Conservation (phyloP, 1,284 basidiomycete genomes). For the Irpex lacteus region DNA sequence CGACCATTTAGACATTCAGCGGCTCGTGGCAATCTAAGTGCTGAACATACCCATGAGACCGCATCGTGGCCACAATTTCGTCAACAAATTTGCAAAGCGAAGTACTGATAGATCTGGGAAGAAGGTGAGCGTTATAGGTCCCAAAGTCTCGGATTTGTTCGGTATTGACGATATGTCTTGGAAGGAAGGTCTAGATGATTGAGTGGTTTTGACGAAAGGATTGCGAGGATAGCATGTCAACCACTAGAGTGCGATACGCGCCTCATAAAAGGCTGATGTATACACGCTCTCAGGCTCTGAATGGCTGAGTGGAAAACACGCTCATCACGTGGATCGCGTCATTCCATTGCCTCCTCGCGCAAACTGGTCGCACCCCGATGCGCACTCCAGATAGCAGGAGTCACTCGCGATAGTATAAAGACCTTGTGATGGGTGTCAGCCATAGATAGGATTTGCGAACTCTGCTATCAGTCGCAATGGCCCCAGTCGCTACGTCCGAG, state of each 20-base stretch:
- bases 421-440: not conserved
- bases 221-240: not conserved
- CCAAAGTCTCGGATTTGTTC: not conserved
- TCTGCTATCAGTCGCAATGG: slow-evolving; percentile 31
- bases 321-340: slow-evolving; percentile 20
- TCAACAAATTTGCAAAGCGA: not conserved
- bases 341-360: slow-evolving; percentile 18
- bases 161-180: not conserved
- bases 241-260: not conserved
- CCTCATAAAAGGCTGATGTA: not conserved
- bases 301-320: not conserved
- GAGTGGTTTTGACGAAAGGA: not conserved
- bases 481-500: slow-evolving; percentile 41
- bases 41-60: not conserved
- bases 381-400: not conserved
- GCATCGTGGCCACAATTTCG: not conserved
- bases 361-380: not conserved
- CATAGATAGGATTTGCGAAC: not conserved
- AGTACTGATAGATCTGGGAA: not conserved
- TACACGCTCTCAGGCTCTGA: not conserved
- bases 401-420: slow-evolving; percentile 11
- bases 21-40: not conserved
- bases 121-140: not conserved
- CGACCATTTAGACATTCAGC: not conserved
- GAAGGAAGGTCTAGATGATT: not conserved